Evolutionary conservation across 257 asterid genomes (phyloP), one percentile per base, ranked within the genome.

Genomic region (Rubia yunnanensis): DNA sequence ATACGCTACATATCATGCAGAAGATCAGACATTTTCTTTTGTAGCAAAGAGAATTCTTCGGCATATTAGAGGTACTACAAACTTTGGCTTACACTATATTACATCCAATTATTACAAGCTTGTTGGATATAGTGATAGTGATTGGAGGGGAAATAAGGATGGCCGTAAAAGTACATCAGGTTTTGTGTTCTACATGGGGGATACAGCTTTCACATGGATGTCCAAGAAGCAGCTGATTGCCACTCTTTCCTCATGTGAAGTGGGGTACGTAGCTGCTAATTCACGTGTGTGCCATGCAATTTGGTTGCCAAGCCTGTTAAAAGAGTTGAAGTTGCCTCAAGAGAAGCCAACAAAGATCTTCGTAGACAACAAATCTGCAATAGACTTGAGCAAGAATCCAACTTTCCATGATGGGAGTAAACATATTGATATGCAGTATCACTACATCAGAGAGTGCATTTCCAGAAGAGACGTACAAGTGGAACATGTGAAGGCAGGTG

Each of bases 101-200:
- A n/a, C n/a, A n/a, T n/a, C n/a, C n/a, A n/a, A n/a, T n/a, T n/a
- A 41, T 41, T 10, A 10, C 6, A 46, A 41, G 13, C 24, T 54
- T 4, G 31, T 32, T 35, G 41, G 70, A 28, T 64, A 38, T 64
- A 20, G 28, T 20, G 70, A 63, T 8, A 27, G 65, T 38, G 35
- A 71, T 30, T 71, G 17, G 27, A 46, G 1, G 7, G 50, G 26
- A 9, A 9, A 5, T 1, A 28, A 6, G 64, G 32, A 3, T 41
- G n/a, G 15, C 3, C 11, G 0, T 30, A 10, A 23, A 31, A 17
- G 5, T 17, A 15, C 0, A 31, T 3, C 32, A 3, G 38, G 7
- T 57, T 14, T n/a, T n/a, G n/a, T n/a, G n/a, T n/a, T n/a, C n/a
- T n/a, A n/a, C n/a, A n/a, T n/a, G n/a, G n/a, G n/a, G n/a, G n/a